Base-by-base conservation (phyloP, 2,329 filamentous ascomycete genomes). In the Aspergillus ustus region DNA sequence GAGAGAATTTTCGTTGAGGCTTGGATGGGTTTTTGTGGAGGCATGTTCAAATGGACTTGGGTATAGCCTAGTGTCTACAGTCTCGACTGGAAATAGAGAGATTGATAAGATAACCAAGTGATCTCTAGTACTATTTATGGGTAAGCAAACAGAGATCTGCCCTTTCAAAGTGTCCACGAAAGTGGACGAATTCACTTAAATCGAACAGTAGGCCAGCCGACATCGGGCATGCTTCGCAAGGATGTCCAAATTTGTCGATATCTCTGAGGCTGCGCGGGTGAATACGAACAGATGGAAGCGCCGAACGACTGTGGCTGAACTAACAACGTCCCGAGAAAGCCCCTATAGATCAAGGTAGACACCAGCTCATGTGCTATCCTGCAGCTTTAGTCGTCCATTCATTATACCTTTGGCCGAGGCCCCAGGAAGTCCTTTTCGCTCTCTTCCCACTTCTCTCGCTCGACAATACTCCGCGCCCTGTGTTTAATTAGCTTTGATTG, bases 361-460 rank as follows among this genome's bases (percentile, higher is more conserved):
- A 40, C 34, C 34, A 40, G 34, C 34, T 40, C 34, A 17, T 15
- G 15, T 11, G 5, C 34, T 9, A 34, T 13, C 8, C 25, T 40
- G 34, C 34, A 15, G 11, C 34, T 40, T 40, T 40, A 5, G 34
- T 40, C 34, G 22, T 50, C 46, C 9, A 28, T 25, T 22, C 17
- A 55, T 58, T 57, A 61, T 56, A 56, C 48, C 64, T 62, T 71
- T n/a, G 58, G 54, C 34, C 64, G 79, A 28, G 78, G 78, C 3
- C 85, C 85, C 6, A 82, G 79, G 70, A 82, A 88, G 37, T 75
- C 75, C 65, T 80, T 79, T 75, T 89, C 86, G 63, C 87, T 85
- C 59, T 87, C 80, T 70, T 88, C 83, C 85, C 86, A 89, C 68
- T 81, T 79, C 72, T 80, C 73, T 60, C 85, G 76, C 74, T 89